Evolutionary conservation across 2,329 filamentous ascomycete species (phyloP), one percentile per base, ranked within the genome.

Genomic region (Paecilomyces sp.): DNA sequence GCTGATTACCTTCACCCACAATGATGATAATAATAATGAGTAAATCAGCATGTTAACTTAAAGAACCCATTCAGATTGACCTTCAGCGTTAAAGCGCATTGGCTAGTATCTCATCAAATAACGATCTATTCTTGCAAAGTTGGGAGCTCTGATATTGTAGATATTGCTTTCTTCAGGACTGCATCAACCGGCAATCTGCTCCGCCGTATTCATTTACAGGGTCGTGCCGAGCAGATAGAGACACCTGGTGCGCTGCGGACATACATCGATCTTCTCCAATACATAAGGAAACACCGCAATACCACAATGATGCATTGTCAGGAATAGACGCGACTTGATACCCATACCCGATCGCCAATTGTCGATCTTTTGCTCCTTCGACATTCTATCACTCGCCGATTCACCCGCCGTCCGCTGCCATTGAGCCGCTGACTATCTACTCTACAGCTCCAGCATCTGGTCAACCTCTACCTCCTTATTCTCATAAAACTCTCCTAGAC

Each of bases 161-260:
- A 53, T 53, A 7, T n/a, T 30, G 22, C 28, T 6, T 11, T 53
- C 51, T 24, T n/a, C n/a, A 30, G 31, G 28, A 30, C 22, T 61
- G 64, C 64, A 51, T 56, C 47, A 33, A 4, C 51, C 51, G 62
- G 9, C 8, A 34, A 2, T 61, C 24, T 61, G 59, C 54, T 34
- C 51, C 55, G 55, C 62, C 62, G 63, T 65, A 65, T 53, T 33
- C 8, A 33, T 33, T 33, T 25, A 53, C 13, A 15, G 22, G 51
- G 22, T 28, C 12, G 13, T 24, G 47, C n/a, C 47, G 5, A 41
- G 15, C 34, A 12, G 34, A 41, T 41, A 47, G n/a, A 47, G 36
- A 47, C 36, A 47, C 36, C 13, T 41, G 13, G 36, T 41, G 36
- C 36, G 33, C 33, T 18, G n/a, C 36, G 36, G 36, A 47, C 15